A percentile compares a stretch with the other conserved stretches of the same genome.
Conservation (phyloP, 1,284 basidiomycete genomes). For the Coriolopsis trogii region DNA sequence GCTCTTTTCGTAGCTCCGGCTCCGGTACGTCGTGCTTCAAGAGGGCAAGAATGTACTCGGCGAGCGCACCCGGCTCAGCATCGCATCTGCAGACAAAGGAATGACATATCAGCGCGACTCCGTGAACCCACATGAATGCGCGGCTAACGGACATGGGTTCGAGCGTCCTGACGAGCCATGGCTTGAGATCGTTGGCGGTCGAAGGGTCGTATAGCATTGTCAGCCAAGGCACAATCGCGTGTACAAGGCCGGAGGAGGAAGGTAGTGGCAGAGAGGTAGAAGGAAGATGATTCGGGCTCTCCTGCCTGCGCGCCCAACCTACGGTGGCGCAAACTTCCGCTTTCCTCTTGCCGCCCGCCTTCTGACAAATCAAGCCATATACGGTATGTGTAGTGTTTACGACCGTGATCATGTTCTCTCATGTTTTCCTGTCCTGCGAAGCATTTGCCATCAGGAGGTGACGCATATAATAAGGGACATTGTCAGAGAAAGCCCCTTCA, state of each 20-base stretch:
- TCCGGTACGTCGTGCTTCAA: constrained; percentile 89
- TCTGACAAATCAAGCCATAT: constrained; percentile 15
- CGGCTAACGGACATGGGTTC: constrained; percentile 75
- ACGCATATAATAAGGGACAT: too few species aligned
- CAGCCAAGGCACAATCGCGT: too few species aligned
- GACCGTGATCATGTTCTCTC: too few species aligned
- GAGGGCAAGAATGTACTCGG: constrained; percentile 94
- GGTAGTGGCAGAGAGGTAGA: constrained; percentile 2
- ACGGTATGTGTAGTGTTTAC: constrained; percentile 19
- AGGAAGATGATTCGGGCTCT: constrained; percentile 19
- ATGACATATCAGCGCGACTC: constrained; percentile 8
- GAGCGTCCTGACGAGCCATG: constrained; percentile 83
- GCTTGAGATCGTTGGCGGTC: constrained; percentile 66
- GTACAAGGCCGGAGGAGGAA: constrained; percentile 2
- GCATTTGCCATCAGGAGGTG: too few species aligned
- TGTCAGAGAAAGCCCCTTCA: too few species aligned
- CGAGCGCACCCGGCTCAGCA: constrained; percentile 91
- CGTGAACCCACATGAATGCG: constrained; percentile 13
- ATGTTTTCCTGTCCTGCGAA: too few species aligned
- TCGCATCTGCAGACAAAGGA: constrained; percentile 71
- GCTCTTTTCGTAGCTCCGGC: constrained; percentile 79
- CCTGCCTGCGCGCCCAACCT: constrained; percentile 5
- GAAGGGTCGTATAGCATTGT: constrained; percentile 68
- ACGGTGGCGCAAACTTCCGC: constrained; percentile 8
- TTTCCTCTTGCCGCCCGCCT: background rate